A percentile compares a stretch with the other conserved stretches of the same genome.
Evolutionary conservation across 768 basidiomycete species (phyloP).

Genomic region (Rhodotorula toruloides): DNA sequence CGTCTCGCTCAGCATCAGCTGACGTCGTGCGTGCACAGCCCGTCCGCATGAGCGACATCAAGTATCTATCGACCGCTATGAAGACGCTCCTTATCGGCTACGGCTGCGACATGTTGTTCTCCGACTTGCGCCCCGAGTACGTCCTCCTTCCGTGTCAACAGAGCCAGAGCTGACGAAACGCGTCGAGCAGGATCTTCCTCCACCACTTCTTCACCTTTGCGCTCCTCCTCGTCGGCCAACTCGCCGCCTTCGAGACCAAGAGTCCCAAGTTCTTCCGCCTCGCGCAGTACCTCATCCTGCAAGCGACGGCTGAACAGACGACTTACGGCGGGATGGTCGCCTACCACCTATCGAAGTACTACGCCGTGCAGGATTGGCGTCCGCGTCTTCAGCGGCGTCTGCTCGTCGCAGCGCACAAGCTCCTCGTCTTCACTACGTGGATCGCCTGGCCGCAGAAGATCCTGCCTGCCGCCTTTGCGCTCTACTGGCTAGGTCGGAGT

Average conservation of each 20-base stretch:
- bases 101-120: conserved; percentile 13
- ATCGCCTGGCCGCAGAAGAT: conserved; percentile 24
- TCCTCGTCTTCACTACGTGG: conserved; percentile 5
- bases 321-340: conserved; percentile 18
- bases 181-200: neutral
- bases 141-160: neutral
- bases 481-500: conserved; percentile 26
- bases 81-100: conserved; percentile 22
- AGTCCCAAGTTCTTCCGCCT: conserved; percentile 25
- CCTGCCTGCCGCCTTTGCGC: conserved; percentile 19
- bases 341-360: conserved; percentile 14
- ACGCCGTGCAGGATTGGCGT: conserved; percentile 1
- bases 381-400: neutral
- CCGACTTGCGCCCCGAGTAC: neutral
- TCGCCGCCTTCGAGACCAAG: conserved; percentile 7
- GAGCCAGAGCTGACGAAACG: neutral
- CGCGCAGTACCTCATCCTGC: conserved; percentile 11
- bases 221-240: conserved; percentile 18
- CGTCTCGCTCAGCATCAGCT: too few relatives aligned
- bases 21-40: too few relatives aligned
- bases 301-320: conserved; percentile 21
- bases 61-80: neutral
- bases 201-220: conserved; percentile 23
- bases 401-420: neutral
- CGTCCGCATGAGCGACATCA: conserved; percentile 9